Evolutionary conservation across 805 yeast genomes (phyloP), one percentile per base, ranked within the genome.

Genomic region (Myxozyma monticola): DNA sequence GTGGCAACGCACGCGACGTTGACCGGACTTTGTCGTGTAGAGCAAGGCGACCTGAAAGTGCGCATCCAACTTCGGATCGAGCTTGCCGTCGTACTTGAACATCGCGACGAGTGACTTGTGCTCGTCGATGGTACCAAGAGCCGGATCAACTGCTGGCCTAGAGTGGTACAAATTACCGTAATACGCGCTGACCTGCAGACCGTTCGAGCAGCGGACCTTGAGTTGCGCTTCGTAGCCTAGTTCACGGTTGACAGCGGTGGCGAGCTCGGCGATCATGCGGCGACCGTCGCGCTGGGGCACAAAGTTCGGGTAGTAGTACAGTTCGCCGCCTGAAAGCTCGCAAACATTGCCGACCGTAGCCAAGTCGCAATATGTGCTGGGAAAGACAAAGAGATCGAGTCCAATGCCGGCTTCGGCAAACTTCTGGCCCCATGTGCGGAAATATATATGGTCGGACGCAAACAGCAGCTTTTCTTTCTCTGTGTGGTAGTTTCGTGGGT

Each of bases 21-120:
- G 69, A 20, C 99, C 99, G 41, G 75, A 75, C 1, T 75, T 63
- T 40, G 88, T 85, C 0, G 97, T 90, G 65, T 89, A 91, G 48
- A 93, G 71, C 24, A 93, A 60, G 0, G 98, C 97, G 1, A 87
- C 85, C 69, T 93, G 99, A 72, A 91, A 88, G 66, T 88, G 93
- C 20, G 88, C 85, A 66, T 89, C 96, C 33, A 77, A 74, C 53
- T 80, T 80, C 1, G 85, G 73, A 50, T 82, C 79, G 29, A 88
- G 71, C 53, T 80, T 80, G 2, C 88, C 88, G 63, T 89, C 96
- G 62, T 87, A 85, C 40, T 76, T 76, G 61, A 91, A 80, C 45
- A 88, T 75, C 1, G 87, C 83, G 8, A 87, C 84, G 41, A 88
- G 66, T 4, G 84, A 75, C 38, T 85, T 83, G 57, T 86, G 81